Base-by-base conservation (phyloP, 2,329 filamentous ascomycete genomes). In the Colletotrichum sp. region DNA sequence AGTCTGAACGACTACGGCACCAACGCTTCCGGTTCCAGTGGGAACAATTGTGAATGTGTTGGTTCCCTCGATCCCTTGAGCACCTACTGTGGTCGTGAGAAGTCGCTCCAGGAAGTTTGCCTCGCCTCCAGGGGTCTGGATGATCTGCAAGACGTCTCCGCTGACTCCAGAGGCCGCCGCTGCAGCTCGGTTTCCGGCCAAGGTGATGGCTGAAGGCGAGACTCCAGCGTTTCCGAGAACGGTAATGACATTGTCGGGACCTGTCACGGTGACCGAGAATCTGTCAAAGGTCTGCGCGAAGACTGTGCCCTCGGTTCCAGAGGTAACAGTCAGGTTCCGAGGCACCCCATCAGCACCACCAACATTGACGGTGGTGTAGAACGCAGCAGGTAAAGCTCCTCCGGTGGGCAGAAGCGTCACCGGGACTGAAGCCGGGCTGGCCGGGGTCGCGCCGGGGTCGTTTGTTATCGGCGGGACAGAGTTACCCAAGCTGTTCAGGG, bases 341-440 rank as follows among this genome's bases (percentile, higher is more conserved):
- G 73, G 73, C 13, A 75, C 73, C 4, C 63, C 69, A 7, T 72
- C n/a, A 1, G 73, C 73, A 13, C 73, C 73, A 12, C 73, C 73
- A 13, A 75, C 30, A 14, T 26, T 73, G 63, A 73, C 21, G 8
- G 73, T 75, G 21, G 18, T 71, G 21, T 13, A 70, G 1, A 61
- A 48, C 9, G 26, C 59, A 10, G 28, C n/a, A 38, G 52, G 21
- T 2, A 9, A n/a, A 18, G 12, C 32, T 10, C 32, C 58, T 16
- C 36, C 69, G 5, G 69, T 66, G 1, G 73, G 63, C 13, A 66
- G 13, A 18, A 67, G 34, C 4, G 73, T 64, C 30, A 68, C 56
- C 12, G 69, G 73, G 21, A 68, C 61, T 21, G 69, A 59, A 5
- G 63, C 69, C 14, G 69, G 73, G 24, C 63, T 75, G 16, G 69